Conservation (phyloP, 2,329 filamentous ascomycete genomes). For the Colletotrichum sp. region DNA sequence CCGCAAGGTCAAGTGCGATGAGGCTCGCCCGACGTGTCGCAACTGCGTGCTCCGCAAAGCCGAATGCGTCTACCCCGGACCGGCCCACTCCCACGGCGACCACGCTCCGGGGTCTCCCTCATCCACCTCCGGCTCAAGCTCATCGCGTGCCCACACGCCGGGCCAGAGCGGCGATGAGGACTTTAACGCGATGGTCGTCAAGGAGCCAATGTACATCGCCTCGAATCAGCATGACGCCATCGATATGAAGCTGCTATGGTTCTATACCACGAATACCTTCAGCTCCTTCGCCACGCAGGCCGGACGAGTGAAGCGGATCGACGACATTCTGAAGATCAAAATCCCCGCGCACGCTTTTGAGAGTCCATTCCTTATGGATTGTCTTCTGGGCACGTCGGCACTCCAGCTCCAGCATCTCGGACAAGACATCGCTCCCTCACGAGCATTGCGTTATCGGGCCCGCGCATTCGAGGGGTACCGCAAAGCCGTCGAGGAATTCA, state of each 20-base stretch:
- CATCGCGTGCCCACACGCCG: conserved; percentile 1
- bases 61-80: conserved; percentile 50
- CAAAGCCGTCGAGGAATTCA: conserved; percentile 51
- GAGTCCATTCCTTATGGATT: conserved; percentile 60
- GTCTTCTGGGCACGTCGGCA: conserved; percentile 55
- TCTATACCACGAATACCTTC: conserved; percentile 54
- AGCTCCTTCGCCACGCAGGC: conserved; percentile 49
- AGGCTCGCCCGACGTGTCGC: conserved; percentile 53
- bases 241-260: conserved; percentile 62
- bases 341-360: conserved; percentile 56
- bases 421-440: conserved; percentile 41
- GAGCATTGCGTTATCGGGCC: conserved; percentile 50
- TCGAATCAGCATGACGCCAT: conserved; percentile 35
- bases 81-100: conserved; percentile 10
- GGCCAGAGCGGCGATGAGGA: conserved; percentile 10
- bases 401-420: conserved; percentile 51
- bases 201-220: conserved; percentile 29
- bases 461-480: conserved; percentile 56
- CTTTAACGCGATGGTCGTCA: conserved; percentile 18
- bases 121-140: not conserved
- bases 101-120: conserved; percentile 2
- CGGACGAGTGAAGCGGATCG: conserved; percentile 36
- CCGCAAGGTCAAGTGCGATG: conserved; percentile 62
- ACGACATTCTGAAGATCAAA: conserved; percentile 49
- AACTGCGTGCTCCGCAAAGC: conserved; percentile 53